Percentiles rank a stretch among this genome's conserved stretches.
phyloP scores from a whole-genome alignment of 192 early-diverging fungal genomes.

The Linderina pennispora region DNA sequence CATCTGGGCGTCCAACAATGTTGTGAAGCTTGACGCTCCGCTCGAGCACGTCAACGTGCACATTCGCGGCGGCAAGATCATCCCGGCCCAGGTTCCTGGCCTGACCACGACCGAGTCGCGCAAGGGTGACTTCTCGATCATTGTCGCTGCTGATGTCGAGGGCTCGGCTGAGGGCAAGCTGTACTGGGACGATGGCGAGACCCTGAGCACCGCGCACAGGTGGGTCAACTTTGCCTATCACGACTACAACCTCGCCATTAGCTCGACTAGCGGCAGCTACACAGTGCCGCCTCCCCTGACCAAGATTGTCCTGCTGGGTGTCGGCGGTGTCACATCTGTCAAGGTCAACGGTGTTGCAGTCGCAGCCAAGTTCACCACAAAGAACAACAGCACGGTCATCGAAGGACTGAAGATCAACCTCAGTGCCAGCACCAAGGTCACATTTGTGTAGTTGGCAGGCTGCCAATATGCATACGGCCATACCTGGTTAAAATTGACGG shows the following conservation, averaged over 20 bases:
- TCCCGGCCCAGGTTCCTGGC: too few species aligned
- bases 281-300: slow-evolving; percentile 2
- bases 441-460: too few species aligned
- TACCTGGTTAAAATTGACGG: too few species aligned
- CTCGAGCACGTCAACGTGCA: too few species aligned
- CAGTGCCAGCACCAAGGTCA: slow-evolving; percentile 1
- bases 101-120: too few species aligned
- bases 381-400: slow-evolving; percentile 8
- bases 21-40: too few species aligned
- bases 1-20: too few species aligned
- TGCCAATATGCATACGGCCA: too few species aligned
- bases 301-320: slow-evolving; percentile 19
- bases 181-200: slow-evolving; percentile 41
- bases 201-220: slow-evolving; percentile 14
- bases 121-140: too few species aligned
- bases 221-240: slow-evolving; percentile 20
- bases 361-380: neutral
- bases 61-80: too few species aligned
- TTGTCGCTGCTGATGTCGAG: too few species aligned
- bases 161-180: slow-evolving; percentile 48
- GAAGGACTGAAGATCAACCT: slow-evolving; percentile 12
- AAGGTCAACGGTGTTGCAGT: neutral
- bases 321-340: slow-evolving; percentile 3
- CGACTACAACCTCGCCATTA: slow-evolving; percentile 2
- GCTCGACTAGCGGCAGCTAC: slow-evolving; percentile 3